Base-by-base conservation (phyloP, 2,329 filamentous ascomycete genomes). In the Trichothecium roseum region DNA sequence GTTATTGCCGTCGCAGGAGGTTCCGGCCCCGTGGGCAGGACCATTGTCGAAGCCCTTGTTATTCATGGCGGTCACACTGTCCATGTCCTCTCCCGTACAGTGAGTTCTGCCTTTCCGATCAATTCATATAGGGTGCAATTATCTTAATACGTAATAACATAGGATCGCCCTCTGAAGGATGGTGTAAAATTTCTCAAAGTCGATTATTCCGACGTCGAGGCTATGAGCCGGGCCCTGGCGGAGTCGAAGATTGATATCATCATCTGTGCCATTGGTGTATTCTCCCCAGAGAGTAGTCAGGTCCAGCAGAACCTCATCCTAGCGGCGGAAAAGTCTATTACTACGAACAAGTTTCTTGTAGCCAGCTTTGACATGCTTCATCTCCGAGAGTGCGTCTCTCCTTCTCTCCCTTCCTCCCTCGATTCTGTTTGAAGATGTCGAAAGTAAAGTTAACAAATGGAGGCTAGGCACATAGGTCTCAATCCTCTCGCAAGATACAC, bases 291-390 rank as follows among this genome's bases (percentile, higher is more conserved):
- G 3, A 17, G 42, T 18, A 48, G 45, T 10, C 18, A 38, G 12
- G 39, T 45, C 1, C 46, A 49, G 14, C 38, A 34, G 10, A 44
- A 44, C 18, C 30, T 49, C 2, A 46, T 49, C 3, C 37, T 28
- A 0, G 43, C 45, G 1, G 38, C 46, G 4, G 30, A 37, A 5
- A n/a, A 24, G 2, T 45, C 43, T 3, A 2, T 10, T 2, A 22
- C 26, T 1, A 46, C 42, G 0, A 16, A 37, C 9, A 28, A 46
- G 27, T 49, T 48, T 8, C 38, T 48, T 3, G 41, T 49, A 2
- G 46, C 43, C 13, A 42, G 46, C 20, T 49, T 40, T 1, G 46
- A 49, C 24, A 43, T 48, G 42, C 13, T 42, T 1, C 46, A 52
- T 14, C 34, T 41, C 2, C 39, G 37, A 17, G 39, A 48, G 46